These are phyloP conservation scores for Colletotrichum liriopes DNA, from an alignment of 2,329 filamentous ascomycete species.

Conservation along the genomic window DNA sequence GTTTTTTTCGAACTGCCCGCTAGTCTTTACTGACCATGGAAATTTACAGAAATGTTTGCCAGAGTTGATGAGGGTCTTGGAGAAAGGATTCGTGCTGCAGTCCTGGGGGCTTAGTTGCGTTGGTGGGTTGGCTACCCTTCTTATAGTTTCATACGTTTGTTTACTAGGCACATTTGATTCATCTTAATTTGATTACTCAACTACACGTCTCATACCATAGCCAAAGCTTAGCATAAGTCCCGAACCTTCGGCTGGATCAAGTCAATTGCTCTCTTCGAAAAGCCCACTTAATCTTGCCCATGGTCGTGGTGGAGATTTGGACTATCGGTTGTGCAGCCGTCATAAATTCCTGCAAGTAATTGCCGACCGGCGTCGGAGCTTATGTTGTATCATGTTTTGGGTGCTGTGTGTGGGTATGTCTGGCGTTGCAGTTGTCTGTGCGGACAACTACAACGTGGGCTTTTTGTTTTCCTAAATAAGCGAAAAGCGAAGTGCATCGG, in stretches of 20 bases:
- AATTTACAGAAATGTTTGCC: not conserved
- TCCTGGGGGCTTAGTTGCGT: not conserved
- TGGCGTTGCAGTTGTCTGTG: no score
- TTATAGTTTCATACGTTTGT: not conserved
- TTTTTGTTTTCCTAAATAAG: not conserved
- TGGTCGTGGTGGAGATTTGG: not conserved
- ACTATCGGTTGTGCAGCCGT: not conserved
- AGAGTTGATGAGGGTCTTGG: not conserved
- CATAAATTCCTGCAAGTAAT: not conserved
- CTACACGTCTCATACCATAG: not conserved
- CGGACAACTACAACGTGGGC: no score
- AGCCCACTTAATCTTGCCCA: not conserved
- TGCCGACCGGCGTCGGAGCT: not conserved
- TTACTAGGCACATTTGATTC: not conserved
- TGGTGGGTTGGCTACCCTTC: not conserved
- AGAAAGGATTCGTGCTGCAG: not conserved
- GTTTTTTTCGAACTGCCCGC: no score
- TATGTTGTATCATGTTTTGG: not conserved
- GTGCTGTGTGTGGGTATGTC: no score
- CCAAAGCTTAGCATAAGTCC: no score
- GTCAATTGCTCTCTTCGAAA: no score
- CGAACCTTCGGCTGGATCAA: no score
- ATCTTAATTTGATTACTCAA: not conserved
- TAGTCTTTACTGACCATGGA: not conserved
- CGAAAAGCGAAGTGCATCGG: not conserved